Evolutionary conservation across 148 eudicot species (phyloP).

Genomic region (Rhododendron henanense): DNA sequence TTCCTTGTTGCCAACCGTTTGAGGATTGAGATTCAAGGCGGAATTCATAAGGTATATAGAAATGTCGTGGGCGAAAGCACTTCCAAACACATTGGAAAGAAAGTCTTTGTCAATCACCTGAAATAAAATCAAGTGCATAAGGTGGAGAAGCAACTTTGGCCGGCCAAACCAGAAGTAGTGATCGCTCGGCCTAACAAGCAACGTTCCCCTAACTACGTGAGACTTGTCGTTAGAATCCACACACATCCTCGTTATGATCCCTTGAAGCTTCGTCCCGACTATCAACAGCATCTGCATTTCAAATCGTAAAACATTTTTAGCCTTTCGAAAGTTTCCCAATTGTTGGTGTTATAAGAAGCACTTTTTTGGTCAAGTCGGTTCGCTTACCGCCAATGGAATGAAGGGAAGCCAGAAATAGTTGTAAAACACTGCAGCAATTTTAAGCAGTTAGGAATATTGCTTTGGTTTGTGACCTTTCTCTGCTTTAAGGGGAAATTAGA

Average conservation of each 20-base stretch:
- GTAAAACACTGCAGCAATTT: conserved; percentile 25
- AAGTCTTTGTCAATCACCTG: conserved; percentile 24
- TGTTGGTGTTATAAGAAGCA: too few species aligned
- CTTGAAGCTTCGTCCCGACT: conserved; percentile 45
- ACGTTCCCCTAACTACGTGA: conserved; percentile 28
- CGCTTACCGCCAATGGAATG: conserved; percentile 36
- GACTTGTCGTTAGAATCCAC: conserved; percentile 32
- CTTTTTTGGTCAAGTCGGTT: not conserved
- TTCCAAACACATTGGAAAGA: not conserved
- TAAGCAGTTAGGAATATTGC: not conserved
- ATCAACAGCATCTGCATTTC: conserved; percentile 32
- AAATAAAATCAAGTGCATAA: conserved; percentile 35
- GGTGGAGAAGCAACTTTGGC: conserved; percentile 38
- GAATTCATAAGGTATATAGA: not conserved
- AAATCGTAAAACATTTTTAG: not conserved
- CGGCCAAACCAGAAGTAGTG: conserved; percentile 39
- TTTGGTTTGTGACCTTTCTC: not conserved
- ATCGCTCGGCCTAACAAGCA: conserved; percentile 35
- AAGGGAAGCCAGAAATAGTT: conserved; percentile 40
- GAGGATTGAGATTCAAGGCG: not conserved
- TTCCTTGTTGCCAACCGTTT: not conserved
- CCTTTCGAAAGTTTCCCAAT: not conserved
- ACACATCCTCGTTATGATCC: conserved; percentile 39
- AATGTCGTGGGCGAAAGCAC: not conserved
- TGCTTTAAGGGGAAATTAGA: not conserved